Evolutionary conservation across 331 rosid genomes (phyloP), one percentile per base, ranked within the genome.

Genomic region (Stylosanthes scabra): DNA sequence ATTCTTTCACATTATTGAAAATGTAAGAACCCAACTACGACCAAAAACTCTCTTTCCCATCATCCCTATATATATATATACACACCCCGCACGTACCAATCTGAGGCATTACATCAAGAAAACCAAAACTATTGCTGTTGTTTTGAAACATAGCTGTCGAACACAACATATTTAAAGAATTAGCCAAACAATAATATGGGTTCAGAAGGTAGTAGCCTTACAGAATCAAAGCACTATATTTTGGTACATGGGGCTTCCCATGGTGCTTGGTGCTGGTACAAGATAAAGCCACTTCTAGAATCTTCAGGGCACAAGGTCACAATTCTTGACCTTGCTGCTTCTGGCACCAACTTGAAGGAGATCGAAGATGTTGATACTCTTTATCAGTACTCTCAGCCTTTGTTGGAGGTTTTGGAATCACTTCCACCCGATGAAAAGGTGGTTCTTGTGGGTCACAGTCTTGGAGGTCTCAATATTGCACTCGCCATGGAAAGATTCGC

Each of bases 231-330:
- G 54, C 83, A 82, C 8, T 82, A 8, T 64, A 80, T 88, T 14
- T 64, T 88, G 25, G 89, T 90, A 11, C 93, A 91, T 15, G 93
- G 93, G 0, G 85, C 80, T 7, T 70, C 93, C 80, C 91, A 86
- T 60, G 96, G 91, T 0, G 89, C 92, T 4, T 91, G 97, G 94
- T 0, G 79, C 45, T 91, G 97, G 97, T 87, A 82, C 86, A 91
- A 87, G 82, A n/a, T 91, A 11, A 86, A 80, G 28, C 82, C 92
- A 6, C 84, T 0, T 27, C 77, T 90, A 0, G 84, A 88, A 79
- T 79, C 90, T 0, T 59, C 83, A 0, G 88, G 94, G 16, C 87
- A 88, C 80, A 9, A 40, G 11, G 89, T 86, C 10, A 85, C 92
- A 2, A 74, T 28, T 0, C n/a, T 91, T 0, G 97, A 88, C 41